phyloP scores from a whole-genome alignment of 2,329 filamentous ascomycete species.

The Nannizziopsis barbatae region DNA sequence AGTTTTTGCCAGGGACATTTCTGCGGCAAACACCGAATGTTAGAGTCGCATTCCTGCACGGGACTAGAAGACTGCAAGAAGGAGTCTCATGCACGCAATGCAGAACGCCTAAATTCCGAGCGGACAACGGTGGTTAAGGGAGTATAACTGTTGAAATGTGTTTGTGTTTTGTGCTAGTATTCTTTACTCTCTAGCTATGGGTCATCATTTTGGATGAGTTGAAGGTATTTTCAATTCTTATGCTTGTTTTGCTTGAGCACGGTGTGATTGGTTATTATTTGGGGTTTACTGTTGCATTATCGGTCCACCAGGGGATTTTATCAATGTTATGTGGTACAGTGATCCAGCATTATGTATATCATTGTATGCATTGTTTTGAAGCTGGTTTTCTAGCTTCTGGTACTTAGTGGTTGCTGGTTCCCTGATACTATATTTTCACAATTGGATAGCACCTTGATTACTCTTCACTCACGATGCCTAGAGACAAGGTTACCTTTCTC shows the following conservation, averaged over 20 bases:
- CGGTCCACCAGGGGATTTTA: not conserved
- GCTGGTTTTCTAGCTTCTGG: no score
- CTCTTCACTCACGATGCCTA: no score
- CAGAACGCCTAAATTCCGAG: conserved; percentile 82
- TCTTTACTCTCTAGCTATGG: not conserved
- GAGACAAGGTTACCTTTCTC: no score
- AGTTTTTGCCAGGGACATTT: conserved; percentile 88
- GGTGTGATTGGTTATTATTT: conserved; percentile 6
- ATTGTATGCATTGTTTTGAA: no score
- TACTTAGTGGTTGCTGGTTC: no score
- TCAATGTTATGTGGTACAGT: no score
- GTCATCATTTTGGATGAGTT: not conserved
- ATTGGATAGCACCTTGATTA: no score
- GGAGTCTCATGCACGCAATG: conserved; percentile 88
- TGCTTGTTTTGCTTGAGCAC: not conserved
- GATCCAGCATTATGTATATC: no score
- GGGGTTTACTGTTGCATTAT: not conserved
- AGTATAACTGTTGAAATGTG: conserved; percentile 44
- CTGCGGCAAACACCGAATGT: conserved; percentile 85
- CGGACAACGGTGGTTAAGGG: conserved; percentile 89
- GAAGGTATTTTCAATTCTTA: not conserved
- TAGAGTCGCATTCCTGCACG: conserved; percentile 89
- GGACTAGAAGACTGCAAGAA: conserved; percentile 96
- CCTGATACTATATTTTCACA: no score
- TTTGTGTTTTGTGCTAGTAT: not conserved